A percentile compares a stretch with the other conserved stretches of the same genome.
Evolutionary conservation across 202 grass and related monocot genomes (phyloP).

Genomic region (Miscanthus sacchariflorus): DNA sequence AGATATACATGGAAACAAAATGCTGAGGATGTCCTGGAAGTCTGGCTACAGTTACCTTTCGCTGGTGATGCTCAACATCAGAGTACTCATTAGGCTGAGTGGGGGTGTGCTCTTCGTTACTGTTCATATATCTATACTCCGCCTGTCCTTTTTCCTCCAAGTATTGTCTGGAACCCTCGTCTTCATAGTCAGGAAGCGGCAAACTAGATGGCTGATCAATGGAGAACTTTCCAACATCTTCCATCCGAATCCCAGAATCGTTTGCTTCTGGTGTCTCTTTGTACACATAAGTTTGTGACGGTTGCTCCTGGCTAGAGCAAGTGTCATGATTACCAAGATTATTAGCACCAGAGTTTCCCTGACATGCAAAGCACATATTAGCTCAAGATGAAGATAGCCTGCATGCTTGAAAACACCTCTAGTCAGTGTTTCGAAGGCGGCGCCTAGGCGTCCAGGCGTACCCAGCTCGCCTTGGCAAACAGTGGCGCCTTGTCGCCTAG

Average conservation of each 20-base stretch:
- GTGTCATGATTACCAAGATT: constrained; percentile 64
- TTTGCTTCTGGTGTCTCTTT: constrained; percentile 44
- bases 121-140: constrained; percentile 54
- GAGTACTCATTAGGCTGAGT: constrained; percentile 54
- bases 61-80: constrained; percentile 34
- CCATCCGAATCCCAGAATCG: constrained; percentile 41
- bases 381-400: constrained; percentile 3
- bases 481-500: too few species aligned
- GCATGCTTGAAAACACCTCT: constrained; percentile 2
- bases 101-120: constrained; percentile 48
- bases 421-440: not conserved
- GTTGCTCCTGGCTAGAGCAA: constrained; percentile 66
- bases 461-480: too few species aligned
- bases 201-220: constrained; percentile 33
- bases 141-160: constrained; percentile 48
- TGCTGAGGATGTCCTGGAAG: not conserved
- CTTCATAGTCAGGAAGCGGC: constrained; percentile 44
- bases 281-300: constrained; percentile 49
- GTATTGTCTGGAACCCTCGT: constrained; percentile 54
- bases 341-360: constrained; percentile 57
- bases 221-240: constrained; percentile 43
- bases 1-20: constrained; percentile 41
- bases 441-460: too few species aligned
- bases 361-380: constrained; percentile 26
- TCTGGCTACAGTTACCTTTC: constrained; percentile 51